Percentiles rank a stretch among this genome's conserved stretches.
phyloP scores from a whole-genome alignment of 768 basidiomycete species.

The Naganishia vishniacii region DNA sequence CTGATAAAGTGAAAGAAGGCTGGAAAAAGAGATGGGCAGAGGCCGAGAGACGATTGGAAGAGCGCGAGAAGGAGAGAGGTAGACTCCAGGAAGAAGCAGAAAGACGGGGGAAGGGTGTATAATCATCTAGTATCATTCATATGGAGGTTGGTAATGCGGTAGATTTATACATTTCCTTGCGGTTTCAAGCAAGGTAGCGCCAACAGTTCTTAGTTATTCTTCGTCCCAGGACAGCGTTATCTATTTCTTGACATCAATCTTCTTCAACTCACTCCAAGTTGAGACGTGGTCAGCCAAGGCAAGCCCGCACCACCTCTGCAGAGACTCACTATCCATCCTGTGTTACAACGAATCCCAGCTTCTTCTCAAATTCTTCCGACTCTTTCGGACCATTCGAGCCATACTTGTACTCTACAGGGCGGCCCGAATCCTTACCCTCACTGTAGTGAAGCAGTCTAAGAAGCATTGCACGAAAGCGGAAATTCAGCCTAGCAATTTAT shows the following conservation, averaged over 20 bases:
- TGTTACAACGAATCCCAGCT: conserved; percentile 20
- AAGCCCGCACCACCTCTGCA: too few species aligned
- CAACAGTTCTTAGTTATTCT: too few species aligned
- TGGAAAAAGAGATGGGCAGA: conserved; percentile 20
- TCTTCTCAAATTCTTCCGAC: conserved; percentile 28
- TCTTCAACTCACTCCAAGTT: conserved; percentile 9
- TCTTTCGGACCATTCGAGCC: conserved; percentile 28
- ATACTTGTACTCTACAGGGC: conserved; percentile 28
- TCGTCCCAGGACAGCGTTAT: background rate
- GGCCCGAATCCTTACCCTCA: conserved; percentile 26
- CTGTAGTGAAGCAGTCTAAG: conserved; percentile 26
- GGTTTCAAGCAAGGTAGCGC: too few species aligned
- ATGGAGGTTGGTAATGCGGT: background rate
- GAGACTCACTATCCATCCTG: conserved; percentile 22
- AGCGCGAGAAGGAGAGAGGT: conserved; percentile 12
- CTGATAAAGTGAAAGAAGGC: conserved; percentile 4
- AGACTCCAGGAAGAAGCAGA: conserved; percentile 13
- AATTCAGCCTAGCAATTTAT: background rate
- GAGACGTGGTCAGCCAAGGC: background rate
- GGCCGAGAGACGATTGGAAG: conserved; percentile 7
- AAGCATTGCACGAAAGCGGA: background rate
- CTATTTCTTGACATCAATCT: conserved; percentile 16
- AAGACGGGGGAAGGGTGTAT: background rate
- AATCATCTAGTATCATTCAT: background rate
- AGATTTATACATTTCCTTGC: too few species aligned